These are phyloP conservation scores for Coniochaeta pulveracea DNA, from an alignment of 2,329 filamentous ascomycete genomes.

Conservation along the genomic window DNA sequence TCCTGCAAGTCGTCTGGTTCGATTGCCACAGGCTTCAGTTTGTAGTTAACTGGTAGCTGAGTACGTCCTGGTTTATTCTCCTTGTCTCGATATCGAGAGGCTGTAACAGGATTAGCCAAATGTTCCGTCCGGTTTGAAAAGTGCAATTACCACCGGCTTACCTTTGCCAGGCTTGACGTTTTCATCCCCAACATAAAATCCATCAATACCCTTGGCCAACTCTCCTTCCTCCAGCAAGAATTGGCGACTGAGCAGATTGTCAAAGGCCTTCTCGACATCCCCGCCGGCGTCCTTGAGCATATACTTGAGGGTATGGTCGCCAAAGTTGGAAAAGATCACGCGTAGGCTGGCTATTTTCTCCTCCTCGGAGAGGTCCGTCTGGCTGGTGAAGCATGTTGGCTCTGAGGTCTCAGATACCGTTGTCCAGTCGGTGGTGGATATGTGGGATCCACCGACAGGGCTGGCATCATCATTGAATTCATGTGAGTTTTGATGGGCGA, in stretches of 20 bases:
- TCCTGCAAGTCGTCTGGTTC: too few relatives aligned
- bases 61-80: constrained; percentile 1
- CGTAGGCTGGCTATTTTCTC: constrained; percentile 53
- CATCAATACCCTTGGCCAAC: constrained; percentile 67
- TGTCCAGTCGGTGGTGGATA: constrained; percentile 11
- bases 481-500: too few relatives aligned
- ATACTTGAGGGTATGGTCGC: constrained; percentile 51
- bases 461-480: too few relatives aligned
- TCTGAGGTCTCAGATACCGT: constrained; percentile 14
- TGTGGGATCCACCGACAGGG: constrained; percentile 9
- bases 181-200: constrained; percentile 53
- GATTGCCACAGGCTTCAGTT: too few relatives aligned
- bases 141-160: constrained; percentile 7
- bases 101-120: too few relatives aligned
- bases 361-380: constrained; percentile 29
- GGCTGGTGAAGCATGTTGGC: constrained; percentile 14
- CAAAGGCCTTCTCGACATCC: constrained; percentile 59
- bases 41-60: constrained; percentile 1
- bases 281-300: constrained; percentile 57
- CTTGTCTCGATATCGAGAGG: background rate
- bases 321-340: constrained; percentile 62
- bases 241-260: constrained; percentile 69
- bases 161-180: constrained; percentile 22
- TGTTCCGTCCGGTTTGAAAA: background rate
- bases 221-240: constrained; percentile 60